Evolutionary conservation across 2,329 filamentous ascomycete genomes (phyloP).

Genomic region (Pseudocercospora ulei): DNA sequence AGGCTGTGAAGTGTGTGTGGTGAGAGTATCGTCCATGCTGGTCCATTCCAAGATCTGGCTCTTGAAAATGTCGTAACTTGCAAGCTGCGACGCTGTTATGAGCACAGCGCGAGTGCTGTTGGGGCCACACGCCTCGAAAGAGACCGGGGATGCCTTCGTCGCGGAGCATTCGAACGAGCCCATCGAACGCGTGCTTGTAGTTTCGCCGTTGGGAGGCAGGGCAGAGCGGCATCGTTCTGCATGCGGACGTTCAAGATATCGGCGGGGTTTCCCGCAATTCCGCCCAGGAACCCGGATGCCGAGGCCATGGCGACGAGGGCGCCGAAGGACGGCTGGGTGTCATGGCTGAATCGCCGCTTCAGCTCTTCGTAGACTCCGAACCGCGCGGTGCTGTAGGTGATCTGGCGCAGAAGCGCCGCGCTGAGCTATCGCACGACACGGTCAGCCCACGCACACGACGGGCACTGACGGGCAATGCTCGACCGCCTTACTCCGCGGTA

Average conservation of each 20-base stretch:
- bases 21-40: conserved; percentile 56
- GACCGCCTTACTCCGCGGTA: conserved; percentile 61
- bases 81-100: conserved; percentile 78
- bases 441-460: conserved; percentile 3
- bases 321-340: conserved; percentile 54
- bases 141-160: conserved; percentile 67
- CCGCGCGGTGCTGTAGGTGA: conserved; percentile 87
- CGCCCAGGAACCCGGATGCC: conserved; percentile 75
- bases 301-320: conserved; percentile 69
- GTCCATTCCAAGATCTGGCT: conserved; percentile 56
- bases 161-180: conserved; percentile 73
- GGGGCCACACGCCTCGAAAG: conserved; percentile 76
- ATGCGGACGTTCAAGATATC: conserved; percentile 97
- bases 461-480: background rate
- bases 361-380: conserved; percentile 95
- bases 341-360: conserved; percentile 57
- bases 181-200: conserved; percentile 82
- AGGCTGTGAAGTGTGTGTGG: conserved; percentile 69
- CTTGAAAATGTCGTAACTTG: conserved; percentile 79
- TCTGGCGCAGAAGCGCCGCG: conserved; percentile 82
- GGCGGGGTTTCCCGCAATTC: conserved; percentile 82
- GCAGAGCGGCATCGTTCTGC: conserved; percentile 82
- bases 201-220: conserved; percentile 64
- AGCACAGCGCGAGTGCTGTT: conserved; percentile 73
- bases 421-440: conserved; percentile 51